Conservation (phyloP, 1,284 basidiomycete genomes). For the Inonotus obliquus region DNA sequence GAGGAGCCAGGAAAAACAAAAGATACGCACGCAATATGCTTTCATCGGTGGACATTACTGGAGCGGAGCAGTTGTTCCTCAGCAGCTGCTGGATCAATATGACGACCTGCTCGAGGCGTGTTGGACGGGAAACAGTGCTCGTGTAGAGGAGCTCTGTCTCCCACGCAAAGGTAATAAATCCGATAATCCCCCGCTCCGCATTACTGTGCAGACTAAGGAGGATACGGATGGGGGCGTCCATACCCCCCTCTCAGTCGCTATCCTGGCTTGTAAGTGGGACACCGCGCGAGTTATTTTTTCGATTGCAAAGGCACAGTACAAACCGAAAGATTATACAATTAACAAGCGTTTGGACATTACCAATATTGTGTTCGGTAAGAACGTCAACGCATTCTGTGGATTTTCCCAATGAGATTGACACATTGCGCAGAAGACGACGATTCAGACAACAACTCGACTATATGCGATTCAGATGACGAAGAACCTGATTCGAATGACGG, state of each 20-base stretch:
- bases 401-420: neutral
- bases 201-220: slow-evolving; percentile 30
- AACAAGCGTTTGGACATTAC: slow-evolving; percentile 29
- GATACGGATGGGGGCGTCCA: slow-evolving; percentile 27
- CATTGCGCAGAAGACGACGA: slow-evolving; percentile 31
- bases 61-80: neutral
- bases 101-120: slow-evolving; percentile 41
- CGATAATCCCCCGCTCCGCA: slow-evolving; percentile 35
- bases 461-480: slow-evolving; percentile 25
- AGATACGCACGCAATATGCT: neutral
- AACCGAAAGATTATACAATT: slow-evolving; percentile 32
- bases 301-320: slow-evolving; percentile 49
- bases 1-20: neutral
- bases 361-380: slow-evolving; percentile 34
- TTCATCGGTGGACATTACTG: neutral
- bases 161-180: slow-evolving; percentile 30
- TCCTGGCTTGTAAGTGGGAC: slow-evolving; percentile 45
- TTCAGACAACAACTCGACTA: slow-evolving; percentile 31
- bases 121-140: slow-evolving; percentile 43
- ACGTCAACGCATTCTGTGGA: neutral
- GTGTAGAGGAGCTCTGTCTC: slow-evolving; percentile 45
- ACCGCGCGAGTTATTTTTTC: slow-evolving; percentile 49
- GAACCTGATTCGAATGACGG: slow-evolving; percentile 26
- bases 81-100: slow-evolving; percentile 11
- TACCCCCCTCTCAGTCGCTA: slow-evolving; percentile 44